Evolutionary conservation across 768 basidiomycete species (phyloP).

Genomic region (Suillus discolor): DNA sequence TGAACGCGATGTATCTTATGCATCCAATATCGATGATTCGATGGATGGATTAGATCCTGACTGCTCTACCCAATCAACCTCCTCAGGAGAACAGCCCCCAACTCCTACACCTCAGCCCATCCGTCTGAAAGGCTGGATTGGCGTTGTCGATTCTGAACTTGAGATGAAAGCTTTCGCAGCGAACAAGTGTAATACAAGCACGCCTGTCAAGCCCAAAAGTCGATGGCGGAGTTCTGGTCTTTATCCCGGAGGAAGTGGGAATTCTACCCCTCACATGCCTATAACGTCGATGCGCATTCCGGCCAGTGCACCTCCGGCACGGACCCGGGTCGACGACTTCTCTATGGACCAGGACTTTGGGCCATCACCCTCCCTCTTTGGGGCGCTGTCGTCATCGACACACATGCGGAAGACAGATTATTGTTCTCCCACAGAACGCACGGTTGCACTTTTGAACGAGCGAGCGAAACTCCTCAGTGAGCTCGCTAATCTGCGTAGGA

Average conservation of each 20-base stretch:
- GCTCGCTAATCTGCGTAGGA: constrained; percentile 47
- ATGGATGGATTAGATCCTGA: constrained; percentile 5
- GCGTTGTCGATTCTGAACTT: constrained; percentile 50
- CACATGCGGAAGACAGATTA: constrained; percentile 21
- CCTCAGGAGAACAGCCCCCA: constrained; percentile 15
- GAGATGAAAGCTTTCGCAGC: constrained; percentile 55
- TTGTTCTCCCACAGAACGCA: constrained; percentile 44
- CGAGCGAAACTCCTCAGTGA: constrained; percentile 58
- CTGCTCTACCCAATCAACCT: not conserved
- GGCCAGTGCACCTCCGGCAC: not conserved
- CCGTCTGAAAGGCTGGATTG: constrained; percentile 57
- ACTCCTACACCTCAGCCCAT: constrained; percentile 34
- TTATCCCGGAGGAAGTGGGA: not conserved
- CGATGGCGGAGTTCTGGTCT: constrained; percentile 9
- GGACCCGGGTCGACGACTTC: not conserved
- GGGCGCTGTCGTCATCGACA: not conserved
- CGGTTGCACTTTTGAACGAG: constrained; percentile 55
- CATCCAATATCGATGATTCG: constrained; percentile 9
- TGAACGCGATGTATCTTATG: constrained; percentile 12
- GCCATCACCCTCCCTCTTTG: not conserved
- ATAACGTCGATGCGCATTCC: not conserved
- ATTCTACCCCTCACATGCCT: not conserved
- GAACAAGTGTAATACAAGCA: constrained; percentile 31
- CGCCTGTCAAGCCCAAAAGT: constrained; percentile 27
- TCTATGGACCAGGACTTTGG: not conserved